phyloP scores from a whole-genome alignment of 2,329 filamentous ascomycete genomes.

The Penicillium sp. region DNA sequence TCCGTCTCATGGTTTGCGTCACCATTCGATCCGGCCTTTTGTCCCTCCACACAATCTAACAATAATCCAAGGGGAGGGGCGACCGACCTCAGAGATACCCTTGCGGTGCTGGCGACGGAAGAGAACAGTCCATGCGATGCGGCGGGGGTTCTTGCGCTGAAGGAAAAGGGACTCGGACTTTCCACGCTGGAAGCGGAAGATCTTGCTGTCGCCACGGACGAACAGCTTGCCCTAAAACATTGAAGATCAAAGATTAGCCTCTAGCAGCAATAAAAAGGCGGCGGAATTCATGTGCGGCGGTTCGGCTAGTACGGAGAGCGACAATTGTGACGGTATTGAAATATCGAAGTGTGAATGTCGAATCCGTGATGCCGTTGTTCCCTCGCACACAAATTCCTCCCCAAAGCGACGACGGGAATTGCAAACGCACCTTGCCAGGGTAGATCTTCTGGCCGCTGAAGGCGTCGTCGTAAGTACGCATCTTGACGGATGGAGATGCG shows the following conservation, averaged over 20 bases:
- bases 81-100: constrained; percentile 99
- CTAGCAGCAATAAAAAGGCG: neutral
- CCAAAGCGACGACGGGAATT: constrained; percentile 19
- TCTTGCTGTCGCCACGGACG: constrained; percentile 99
- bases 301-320: constrained; percentile 6
- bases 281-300: constrained; percentile 9
- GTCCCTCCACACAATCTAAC: constrained; percentile 15
- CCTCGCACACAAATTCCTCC: constrained; percentile 20
- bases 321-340: constrained; percentile 7
- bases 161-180: constrained; percentile 99
- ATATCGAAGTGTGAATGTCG: constrained; percentile 9
- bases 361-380: constrained; percentile 16
- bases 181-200: constrained; percentile 99
- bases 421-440: constrained; percentile 69
- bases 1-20: constrained; percentile 4
- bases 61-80: constrained; percentile 26
- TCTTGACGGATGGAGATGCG: constrained; percentile 57
- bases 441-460: constrained; percentile 79
- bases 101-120: constrained; percentile 99
- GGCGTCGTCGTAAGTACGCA: constrained; percentile 76
- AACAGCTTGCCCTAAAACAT: constrained; percentile 90
- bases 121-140: constrained; percentile 97
- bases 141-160: constrained; percentile 99
- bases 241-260: constrained; percentile 35
- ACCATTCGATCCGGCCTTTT: constrained; percentile 8